A percentile compares a stretch with the other conserved stretches of the same genome.
phyloP scores from a whole-genome alignment of 306 rosid genomes.

The Vigna trinervia region DNA sequence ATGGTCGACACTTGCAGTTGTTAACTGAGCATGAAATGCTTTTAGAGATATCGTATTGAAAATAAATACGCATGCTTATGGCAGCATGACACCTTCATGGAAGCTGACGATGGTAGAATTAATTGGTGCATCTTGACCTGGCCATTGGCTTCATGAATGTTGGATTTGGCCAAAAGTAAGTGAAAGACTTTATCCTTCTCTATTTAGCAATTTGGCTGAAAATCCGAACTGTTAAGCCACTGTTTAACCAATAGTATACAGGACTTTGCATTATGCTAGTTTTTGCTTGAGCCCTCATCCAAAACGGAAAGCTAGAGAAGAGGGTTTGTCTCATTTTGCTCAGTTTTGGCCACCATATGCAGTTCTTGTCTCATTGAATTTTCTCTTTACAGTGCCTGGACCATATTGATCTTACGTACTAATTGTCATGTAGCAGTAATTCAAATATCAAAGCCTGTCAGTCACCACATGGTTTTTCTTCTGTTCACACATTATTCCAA shows the following conservation, averaged over 20 bases:
- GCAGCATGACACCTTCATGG: neutral
- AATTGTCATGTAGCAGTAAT: constrained; percentile 19
- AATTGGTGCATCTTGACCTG: neutral
- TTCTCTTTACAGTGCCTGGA: constrained; percentile 62
- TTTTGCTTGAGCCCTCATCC: neutral
- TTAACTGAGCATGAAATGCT: neutral
- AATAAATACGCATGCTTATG: neutral
- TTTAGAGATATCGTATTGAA: constrained; percentile 3
- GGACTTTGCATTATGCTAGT: neutral
- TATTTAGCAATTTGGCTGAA: neutral
- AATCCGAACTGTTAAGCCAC: neutral
- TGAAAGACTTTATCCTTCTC: neutral
- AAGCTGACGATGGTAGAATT: neutral
- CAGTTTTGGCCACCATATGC: neutral
- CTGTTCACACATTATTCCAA: constrained; percentile 44
- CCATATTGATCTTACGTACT: constrained; percentile 62
- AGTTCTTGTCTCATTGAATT: neutral
- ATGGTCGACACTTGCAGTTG: neutral
- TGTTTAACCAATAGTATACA: constrained; percentile 8
- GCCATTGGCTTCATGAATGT: neutral
- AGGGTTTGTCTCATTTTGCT: neutral
- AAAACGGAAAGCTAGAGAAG: neutral
- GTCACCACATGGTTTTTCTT: constrained; percentile 19
- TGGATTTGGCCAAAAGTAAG: neutral
- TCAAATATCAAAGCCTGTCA: constrained; percentile 8